Evolutionary conservation across 78 protist genomes (phyloP), one percentile per base, ranked within the genome.

Genomic region (Dictyostelium brefeldianum): DNA sequence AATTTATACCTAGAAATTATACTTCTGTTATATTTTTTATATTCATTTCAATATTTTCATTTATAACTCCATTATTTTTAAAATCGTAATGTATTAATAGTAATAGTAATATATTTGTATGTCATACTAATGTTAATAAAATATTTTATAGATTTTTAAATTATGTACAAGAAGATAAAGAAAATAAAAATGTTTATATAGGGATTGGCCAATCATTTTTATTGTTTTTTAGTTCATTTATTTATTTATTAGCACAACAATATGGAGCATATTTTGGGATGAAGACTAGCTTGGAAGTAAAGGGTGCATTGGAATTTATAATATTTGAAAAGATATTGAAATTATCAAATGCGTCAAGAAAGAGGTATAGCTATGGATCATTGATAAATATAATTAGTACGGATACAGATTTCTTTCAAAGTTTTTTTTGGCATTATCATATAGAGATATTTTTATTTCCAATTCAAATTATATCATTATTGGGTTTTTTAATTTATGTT

Each of bases 261-360:
- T 67, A 83, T 56, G 47, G 78, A 20, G 71, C 27, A 56, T 83
- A 81, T 81, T 73, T 12, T 36, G 91, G 91, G 6, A 53, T 83
- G 46, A 70, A 46, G 22, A 54, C 46, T 29, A 48, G 81, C n/a
- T 22, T 73, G 7, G 81, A 83, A 15, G 65, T 83, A 22, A 69
- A 65, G 54, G 81, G 81, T 12, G 54, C 91, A 54, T 36, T 83
- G 14, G 47, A 53, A 51, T 29, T 57, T 1, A 41, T 77, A 4
- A 47, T 83, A 8, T 83, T 73, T 83, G 51, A 73, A 53, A 83
- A 83, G 78, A 83, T 83, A 74, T 53, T 75, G 15, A 31, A 56
- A 10, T 54, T 83, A 3, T 50, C 53, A 9, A 83, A 83, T 73
- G 14, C 20, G 3, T 48, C 91, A 15, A 70, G 31, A 56, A 50